Conservation (phyloP, 148 eudicot genomes). For the Rhododendron ferrugineum region DNA sequence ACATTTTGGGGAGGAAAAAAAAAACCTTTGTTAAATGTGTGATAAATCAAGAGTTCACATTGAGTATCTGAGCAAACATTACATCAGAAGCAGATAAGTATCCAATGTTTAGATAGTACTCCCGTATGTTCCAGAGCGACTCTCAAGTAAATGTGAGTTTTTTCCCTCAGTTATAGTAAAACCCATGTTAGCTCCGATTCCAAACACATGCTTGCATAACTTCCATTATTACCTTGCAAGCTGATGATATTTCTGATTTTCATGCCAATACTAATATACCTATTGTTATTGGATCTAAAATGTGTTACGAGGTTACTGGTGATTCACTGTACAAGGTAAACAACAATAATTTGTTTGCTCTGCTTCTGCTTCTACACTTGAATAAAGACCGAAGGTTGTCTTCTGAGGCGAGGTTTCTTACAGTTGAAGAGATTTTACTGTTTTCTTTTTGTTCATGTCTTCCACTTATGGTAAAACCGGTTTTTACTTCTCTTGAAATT, state of each 20-base stretch:
- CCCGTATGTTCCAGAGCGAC: background rate
- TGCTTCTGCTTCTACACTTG: background rate
- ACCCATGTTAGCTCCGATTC: background rate
- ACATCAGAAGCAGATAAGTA: background rate
- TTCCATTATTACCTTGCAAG: constrained; percentile 29
- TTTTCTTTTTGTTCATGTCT: background rate
- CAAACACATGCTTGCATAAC: background rate
- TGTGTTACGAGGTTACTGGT: constrained; percentile 86
- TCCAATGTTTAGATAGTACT: background rate
- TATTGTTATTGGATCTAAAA: constrained; percentile 79
- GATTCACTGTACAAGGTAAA: constrained; percentile 77
- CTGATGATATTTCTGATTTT: constrained; percentile 66
- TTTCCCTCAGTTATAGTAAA: no score
- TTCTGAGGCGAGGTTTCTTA: background rate
- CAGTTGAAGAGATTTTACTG: background rate
- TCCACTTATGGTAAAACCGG: background rate
- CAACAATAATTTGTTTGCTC: background rate
- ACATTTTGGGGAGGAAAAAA: background rate
- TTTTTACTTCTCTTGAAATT: background rate
- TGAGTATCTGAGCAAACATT: background rate
- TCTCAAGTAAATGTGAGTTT: background rate
- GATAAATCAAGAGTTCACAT: background rate
- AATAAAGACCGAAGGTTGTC: background rate
- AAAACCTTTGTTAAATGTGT: background rate
- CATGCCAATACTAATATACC: constrained; percentile 95